These are phyloP conservation scores for Cladophialophora psammophila DNA, from an alignment of 2,329 filamentous ascomycete genomes.

Conservation along the genomic window DNA sequence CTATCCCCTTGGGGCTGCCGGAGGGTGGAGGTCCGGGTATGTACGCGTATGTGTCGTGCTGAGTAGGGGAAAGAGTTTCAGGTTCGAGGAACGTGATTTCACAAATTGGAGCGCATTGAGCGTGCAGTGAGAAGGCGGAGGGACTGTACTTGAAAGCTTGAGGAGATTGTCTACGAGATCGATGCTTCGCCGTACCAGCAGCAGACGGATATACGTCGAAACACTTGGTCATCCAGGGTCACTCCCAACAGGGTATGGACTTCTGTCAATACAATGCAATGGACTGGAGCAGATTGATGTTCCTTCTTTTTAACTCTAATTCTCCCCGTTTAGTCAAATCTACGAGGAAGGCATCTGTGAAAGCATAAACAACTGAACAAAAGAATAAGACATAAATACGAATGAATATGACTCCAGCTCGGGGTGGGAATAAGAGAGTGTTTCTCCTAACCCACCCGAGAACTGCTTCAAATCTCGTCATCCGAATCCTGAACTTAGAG, in stretches of 20 bases:
- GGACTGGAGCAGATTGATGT: too few relatives aligned
- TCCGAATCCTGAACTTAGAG: constrained; percentile 44
- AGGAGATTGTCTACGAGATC: not conserved
- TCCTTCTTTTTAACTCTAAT: too few relatives aligned
- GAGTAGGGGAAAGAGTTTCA: too few relatives aligned
- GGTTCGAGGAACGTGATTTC: too few relatives aligned
- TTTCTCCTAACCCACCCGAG: constrained; percentile 43
- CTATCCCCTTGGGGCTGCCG: not conserved
- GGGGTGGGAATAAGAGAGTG: not conserved
- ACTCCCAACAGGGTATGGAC: too few relatives aligned
- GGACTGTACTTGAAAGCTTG: not conserved
- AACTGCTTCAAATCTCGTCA: constrained; percentile 46
- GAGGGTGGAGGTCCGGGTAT: not conserved
- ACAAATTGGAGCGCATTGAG: too few relatives aligned
- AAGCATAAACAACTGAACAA: not conserved
- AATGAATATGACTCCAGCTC: not conserved
- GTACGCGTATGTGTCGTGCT: not conserved
- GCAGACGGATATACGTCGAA: not conserved
- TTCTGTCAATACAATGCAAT: too few relatives aligned
- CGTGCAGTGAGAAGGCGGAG: not conserved
- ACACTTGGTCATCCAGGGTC: not conserved
- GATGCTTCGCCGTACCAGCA: not conserved
- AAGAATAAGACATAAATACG: not conserved
- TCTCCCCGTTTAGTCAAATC: too few relatives aligned
- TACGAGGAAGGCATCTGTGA: too few relatives aligned